These are phyloP conservation scores for Brasenia schreberi DNA, from an alignment of 164 flowering plant genomes.

Conservation along the genomic window DNA sequence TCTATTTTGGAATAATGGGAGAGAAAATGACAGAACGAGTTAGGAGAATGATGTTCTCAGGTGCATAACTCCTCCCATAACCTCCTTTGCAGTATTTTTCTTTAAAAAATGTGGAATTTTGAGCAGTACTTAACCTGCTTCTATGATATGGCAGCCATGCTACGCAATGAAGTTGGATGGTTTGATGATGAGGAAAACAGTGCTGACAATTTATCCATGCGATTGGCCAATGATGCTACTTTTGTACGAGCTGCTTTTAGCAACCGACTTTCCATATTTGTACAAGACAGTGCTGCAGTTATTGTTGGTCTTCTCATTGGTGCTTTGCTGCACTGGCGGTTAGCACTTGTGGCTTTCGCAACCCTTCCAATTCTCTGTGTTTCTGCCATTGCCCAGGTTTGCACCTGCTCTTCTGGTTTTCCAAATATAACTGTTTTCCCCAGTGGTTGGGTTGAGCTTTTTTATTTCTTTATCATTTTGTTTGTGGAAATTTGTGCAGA, in stretches of 20 bases:
- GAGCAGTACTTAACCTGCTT: no score
- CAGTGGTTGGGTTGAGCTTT: no score
- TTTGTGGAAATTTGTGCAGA: no score
- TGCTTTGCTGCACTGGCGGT: conserved; percentile 39
- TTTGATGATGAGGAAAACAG: conserved; percentile 96
- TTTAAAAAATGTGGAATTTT: no score
- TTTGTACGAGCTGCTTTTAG: conserved; percentile 51
- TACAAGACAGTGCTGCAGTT: conserved; percentile 88
- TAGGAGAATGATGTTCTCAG: conserved; percentile 87
- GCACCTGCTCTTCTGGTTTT: conserved; percentile 18
- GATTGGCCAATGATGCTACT: conserved; percentile 98
- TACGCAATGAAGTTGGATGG: conserved; percentile 96
- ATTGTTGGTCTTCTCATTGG: conserved; percentile 83
- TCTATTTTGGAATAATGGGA: conserved; percentile 98
- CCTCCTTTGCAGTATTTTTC: background rate
- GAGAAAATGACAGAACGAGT: conserved; percentile 99
- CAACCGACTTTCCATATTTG: conserved; percentile 83
- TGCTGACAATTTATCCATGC: conserved; percentile 90
- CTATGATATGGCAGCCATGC: conserved; percentile 56
- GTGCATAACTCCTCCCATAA: background rate
- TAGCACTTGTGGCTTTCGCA: conserved; percentile 88
- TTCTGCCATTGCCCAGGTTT: conserved; percentile 81
- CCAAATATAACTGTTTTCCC: no score
- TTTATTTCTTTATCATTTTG: no score
- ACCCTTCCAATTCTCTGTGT: conserved; percentile 72